Percentiles rank a stretch among this genome's conserved stretches.
These are phyloP conservation scores for Naganishia onofrii DNA, from an alignment of 768 basidiomycete species.

Conservation along the genomic window DNA sequence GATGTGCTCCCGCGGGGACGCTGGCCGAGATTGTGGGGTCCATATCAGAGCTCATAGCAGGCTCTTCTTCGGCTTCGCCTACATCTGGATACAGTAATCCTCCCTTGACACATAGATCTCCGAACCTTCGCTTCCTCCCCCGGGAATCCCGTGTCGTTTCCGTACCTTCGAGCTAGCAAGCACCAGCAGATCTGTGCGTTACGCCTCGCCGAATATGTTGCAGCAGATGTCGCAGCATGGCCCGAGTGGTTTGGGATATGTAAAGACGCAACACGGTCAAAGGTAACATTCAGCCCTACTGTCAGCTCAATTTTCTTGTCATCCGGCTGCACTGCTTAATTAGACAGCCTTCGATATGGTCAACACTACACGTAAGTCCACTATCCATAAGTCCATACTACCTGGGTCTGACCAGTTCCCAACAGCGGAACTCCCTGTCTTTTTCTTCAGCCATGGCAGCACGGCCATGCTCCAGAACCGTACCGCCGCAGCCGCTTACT, in stretches of 20 bases:
- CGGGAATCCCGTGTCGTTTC: neutral
- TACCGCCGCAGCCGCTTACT: conserved; percentile 32
- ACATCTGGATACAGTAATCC: no score
- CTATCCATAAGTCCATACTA: neutral
- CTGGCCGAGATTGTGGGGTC: no score
- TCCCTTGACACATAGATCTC: neutral
- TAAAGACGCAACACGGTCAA: neutral
- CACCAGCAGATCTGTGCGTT: neutral
- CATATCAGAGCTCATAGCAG: no score
- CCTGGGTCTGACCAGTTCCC: neutral
- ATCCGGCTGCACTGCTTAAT: neutral
- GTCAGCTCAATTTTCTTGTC: no score
- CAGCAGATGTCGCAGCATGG: neutral
- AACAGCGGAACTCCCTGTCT: conserved; percentile 24
- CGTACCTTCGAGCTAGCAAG: neutral
- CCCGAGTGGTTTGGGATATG: neutral
- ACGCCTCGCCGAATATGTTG: neutral
- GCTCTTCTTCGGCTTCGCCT: no score
- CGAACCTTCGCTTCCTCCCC: neutral
- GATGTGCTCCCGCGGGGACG: no score
- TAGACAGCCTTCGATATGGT: neutral
- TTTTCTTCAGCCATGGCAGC: conserved; percentile 35
- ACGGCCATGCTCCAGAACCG: conserved; percentile 36
- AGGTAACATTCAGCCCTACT: neutral
- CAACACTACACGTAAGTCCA: conserved; percentile 9